These are phyloP conservation scores for Naganishia sp. DNA, from an alignment of 1,284 basidiomycete species.

Conservation along the genomic window DNA sequence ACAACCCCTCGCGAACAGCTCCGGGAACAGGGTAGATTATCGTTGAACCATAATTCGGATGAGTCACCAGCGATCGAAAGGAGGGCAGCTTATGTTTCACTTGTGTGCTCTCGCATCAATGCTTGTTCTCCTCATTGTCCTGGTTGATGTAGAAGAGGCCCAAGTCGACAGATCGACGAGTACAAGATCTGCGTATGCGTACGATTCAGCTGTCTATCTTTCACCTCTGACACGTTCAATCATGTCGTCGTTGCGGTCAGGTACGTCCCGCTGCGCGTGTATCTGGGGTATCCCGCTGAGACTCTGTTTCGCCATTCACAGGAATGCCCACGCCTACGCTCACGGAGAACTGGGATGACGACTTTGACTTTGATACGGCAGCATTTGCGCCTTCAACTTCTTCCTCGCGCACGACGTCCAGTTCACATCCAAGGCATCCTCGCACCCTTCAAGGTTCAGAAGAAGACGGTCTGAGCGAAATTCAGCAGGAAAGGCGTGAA, in stretches of 20 bases:
- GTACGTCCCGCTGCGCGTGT: neutral
- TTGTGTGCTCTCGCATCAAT: neutral
- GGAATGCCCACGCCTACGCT: constrained; percentile 13
- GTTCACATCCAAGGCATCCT: neutral
- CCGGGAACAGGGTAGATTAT: too few relatives aligned
- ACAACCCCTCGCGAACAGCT: too few relatives aligned
- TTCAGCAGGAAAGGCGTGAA: neutral
- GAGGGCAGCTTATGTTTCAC: neutral
- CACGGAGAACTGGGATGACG: constrained; percentile 32
- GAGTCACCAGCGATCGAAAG: neutral
- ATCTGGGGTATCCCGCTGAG: neutral
- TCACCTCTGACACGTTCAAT: too few relatives aligned
- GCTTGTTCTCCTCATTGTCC: neutral
- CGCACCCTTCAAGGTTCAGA: neutral
- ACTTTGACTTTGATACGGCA: constrained; percentile 25
- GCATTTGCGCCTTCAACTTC: constrained; percentile 1
- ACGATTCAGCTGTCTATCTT: too few relatives aligned
- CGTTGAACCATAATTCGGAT: neutral
- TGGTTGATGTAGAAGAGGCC: neutral
- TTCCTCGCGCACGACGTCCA: constrained; percentile 1
- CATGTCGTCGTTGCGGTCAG: constrained; percentile 1
- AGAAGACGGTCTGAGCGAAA: neutral
- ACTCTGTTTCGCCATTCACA: neutral
- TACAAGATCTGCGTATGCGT: too few relatives aligned
- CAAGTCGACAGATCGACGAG: neutral